Evolutionary conservation across 164 flowering plant species (phyloP).

Genomic region (Litsea cubeba): DNA sequence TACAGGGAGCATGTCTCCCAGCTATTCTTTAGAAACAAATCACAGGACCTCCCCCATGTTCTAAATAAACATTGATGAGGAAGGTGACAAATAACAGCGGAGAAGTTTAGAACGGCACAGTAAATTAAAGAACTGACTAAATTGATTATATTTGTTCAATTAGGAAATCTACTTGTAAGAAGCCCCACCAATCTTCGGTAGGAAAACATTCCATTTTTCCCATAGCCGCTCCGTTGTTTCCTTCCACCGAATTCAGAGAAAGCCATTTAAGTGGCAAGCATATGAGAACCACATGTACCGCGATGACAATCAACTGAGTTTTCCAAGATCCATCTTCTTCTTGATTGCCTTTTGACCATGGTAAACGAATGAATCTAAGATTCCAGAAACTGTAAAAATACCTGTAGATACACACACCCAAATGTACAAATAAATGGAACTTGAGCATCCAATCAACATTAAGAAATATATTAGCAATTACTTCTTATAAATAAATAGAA

Average conservation of each 20-base stretch:
- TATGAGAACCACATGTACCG: background rate
- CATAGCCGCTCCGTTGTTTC: background rate
- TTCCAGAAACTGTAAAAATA: slow-evolving; percentile 63
- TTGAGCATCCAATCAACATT: background rate
- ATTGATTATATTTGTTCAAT: too few species aligned
- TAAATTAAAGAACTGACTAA: background rate
- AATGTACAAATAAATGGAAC: background rate
- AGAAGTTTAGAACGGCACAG: background rate
- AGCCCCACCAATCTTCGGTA: background rate
- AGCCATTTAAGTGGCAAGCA: background rate
- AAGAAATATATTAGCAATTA: too few species aligned
- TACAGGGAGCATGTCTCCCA: too few species aligned
- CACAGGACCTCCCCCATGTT: too few species aligned
- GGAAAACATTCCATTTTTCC: background rate
- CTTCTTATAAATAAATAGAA: background rate
- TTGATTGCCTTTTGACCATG: slow-evolving; percentile 58
- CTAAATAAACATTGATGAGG: too few species aligned
- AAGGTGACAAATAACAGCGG: background rate
- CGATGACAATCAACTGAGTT: slow-evolving; percentile 21
- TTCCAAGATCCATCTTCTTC: slow-evolving; percentile 61
- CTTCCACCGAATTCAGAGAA: background rate
- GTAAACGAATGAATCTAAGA: slow-evolving; percentile 61
- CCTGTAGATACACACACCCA: slow-evolving; percentile 30
- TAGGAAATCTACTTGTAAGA: background rate
- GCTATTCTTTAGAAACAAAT: too few species aligned